Conservation (phyloP, 106 monocot genomes). For the Dendrobium chrysotoxum region DNA sequence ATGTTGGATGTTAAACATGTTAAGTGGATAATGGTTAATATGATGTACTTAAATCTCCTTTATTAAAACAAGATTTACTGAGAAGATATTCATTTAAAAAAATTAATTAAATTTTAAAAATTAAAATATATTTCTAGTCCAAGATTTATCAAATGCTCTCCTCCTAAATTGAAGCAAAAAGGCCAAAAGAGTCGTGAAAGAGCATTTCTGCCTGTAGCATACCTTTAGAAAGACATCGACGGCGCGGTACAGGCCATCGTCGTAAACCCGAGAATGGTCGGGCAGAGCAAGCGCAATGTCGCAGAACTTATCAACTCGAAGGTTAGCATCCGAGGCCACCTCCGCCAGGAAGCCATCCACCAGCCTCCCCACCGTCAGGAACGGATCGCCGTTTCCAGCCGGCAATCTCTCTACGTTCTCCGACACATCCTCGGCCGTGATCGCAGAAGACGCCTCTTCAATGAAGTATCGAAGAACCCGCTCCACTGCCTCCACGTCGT, state of each 20-base stretch:
- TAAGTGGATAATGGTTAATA: no score
- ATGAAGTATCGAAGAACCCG: constrained; percentile 56
- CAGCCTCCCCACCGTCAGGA: constrained; percentile 61
- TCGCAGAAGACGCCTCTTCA: constrained; percentile 15
- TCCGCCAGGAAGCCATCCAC: constrained; percentile 84
- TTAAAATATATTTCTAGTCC: no score
- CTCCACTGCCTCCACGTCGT: constrained; percentile 93
- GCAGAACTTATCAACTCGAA: constrained; percentile 72
- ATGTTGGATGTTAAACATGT: neutral
- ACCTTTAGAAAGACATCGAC: constrained; percentile 94
- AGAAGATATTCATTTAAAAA: no score
- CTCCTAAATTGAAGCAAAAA: no score
- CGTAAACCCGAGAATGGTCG: constrained; percentile 52
- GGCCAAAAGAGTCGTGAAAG: neutral
- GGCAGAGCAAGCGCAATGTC: constrained; percentile 61
- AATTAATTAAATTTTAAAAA: no score
- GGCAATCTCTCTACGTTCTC: constrained; percentile 12
- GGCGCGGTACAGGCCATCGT: constrained; percentile 91
- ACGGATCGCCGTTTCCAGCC: constrained; percentile 1
- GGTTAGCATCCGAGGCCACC: constrained; percentile 80
- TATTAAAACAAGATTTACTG: no score
- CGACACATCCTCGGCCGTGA: neutral
- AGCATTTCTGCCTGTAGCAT: neutral
- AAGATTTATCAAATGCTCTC: no score
- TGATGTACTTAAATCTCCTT: no score